Evolutionary conservation across 371 early-diverging fungal species (phyloP).

Genomic region (Rhizomucor pusillus): DNA sequence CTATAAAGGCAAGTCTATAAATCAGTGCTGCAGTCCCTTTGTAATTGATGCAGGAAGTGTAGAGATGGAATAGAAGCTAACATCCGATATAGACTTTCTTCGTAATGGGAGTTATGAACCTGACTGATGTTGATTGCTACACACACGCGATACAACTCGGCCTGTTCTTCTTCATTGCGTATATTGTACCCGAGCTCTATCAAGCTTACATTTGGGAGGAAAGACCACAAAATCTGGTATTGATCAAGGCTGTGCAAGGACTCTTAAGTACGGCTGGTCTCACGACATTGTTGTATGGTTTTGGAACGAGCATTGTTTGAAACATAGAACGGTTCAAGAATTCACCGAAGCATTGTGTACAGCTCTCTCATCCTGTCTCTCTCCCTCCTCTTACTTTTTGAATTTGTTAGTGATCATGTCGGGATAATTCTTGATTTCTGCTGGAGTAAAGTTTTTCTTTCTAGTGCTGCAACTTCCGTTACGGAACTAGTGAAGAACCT

Average conservation of each 20-base stretch:
- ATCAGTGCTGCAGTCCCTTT: too few species aligned
- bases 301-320: slow-evolving; percentile 16
- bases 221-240: slow-evolving; percentile 5
- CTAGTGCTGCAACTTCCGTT: too few species aligned
- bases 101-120: slow-evolving; percentile 21
- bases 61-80: background rate
- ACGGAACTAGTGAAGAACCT: too few species aligned
- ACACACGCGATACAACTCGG: slow-evolving; percentile 17
- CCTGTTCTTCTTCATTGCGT: slow-evolving; percentile 14
- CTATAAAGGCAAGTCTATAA: slow-evolving; percentile 6
- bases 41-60: too few species aligned
- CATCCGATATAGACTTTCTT: slow-evolving; percentile 13
- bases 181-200: slow-evolving; percentile 12
- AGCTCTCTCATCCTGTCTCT: too few species aligned
- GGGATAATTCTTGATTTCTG: too few species aligned
- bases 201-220: slow-evolving; percentile 11
- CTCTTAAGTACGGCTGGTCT: slow-evolving; percentile 15
- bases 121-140: slow-evolving; percentile 12
- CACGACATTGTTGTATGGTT: slow-evolving; percentile 7
- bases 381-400: too few species aligned
- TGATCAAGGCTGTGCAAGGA: slow-evolving; percentile 9
- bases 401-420: too few species aligned
- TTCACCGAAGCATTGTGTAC: slow-evolving; percentile 1
- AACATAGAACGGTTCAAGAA: background rate
- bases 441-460: too few species aligned